Percentiles rank a stretch among this genome's conserved stretches.
phyloP scores from a whole-genome alignment of 306 rosid species.

The Lathyrus oleraceus region DNA sequence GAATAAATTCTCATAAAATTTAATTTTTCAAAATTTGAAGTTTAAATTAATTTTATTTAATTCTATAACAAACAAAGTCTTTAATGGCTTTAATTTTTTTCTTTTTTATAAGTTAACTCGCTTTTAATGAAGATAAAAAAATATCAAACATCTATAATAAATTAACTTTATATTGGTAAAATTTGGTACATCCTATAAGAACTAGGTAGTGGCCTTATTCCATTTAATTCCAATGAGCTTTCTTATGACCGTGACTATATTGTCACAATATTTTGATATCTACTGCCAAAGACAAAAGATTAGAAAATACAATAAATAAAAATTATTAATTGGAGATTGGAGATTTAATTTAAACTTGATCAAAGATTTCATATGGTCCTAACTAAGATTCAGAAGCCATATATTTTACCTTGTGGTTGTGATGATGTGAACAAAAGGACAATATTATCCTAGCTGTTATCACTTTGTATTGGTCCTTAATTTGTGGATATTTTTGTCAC shows the following conservation, averaged over 20 bases:
- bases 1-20: too few relatives aligned
- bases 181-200: neutral
- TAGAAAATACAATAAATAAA: constrained; percentile 15
- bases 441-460: constrained; percentile 46
- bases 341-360: constrained; percentile 35
- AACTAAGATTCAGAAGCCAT: constrained; percentile 23
- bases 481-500: constrained; percentile 55
- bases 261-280: constrained; percentile 29
- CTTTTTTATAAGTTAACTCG: too few relatives aligned
- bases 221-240: constrained; percentile 4
- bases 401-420: neutral
- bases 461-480: constrained; percentile 41
- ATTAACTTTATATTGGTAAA: neutral
- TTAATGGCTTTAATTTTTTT: too few relatives aligned
- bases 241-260: constrained; percentile 18
- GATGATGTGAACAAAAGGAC: constrained; percentile 44
- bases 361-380: constrained; percentile 31
- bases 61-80: too few relatives aligned
- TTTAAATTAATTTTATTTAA: too few relatives aligned
- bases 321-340: constrained; percentile 26
- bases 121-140: too few relatives aligned
- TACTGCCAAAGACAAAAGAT: constrained; percentile 23
- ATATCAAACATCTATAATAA: too few relatives aligned
- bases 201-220: neutral
- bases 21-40: too few relatives aligned